Conservation (phyloP, 2,329 filamentous ascomycete genomes). For the Allantophomopsis cytisporea region DNA sequence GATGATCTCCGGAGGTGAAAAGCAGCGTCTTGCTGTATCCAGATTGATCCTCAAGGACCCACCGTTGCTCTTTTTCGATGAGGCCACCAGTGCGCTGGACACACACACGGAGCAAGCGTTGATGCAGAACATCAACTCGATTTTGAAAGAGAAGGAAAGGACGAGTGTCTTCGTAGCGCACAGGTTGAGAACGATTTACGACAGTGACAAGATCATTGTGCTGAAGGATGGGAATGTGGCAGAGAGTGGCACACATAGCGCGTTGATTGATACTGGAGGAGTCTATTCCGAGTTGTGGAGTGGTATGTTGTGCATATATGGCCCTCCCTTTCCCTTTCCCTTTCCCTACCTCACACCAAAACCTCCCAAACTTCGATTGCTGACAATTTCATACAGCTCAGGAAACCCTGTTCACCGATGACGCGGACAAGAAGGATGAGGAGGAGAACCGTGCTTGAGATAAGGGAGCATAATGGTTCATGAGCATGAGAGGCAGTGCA, state of each 20-base stretch:
- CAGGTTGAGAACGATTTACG: conserved; percentile 82
- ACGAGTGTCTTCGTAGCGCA: conserved; percentile 96
- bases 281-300: conserved; percentile 88
- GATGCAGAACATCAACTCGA: conserved; percentile 84
- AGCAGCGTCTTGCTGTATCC: conserved; percentile 78
- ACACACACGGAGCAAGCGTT: conserved; percentile 88
- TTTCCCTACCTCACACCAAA: conserved; percentile 5
- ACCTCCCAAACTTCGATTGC: conserved; percentile 1
- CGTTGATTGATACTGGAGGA: conserved; percentile 65
- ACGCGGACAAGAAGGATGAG: conserved; percentile 26
- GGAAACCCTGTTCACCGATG: conserved; percentile 40
- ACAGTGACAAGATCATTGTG: conserved; percentile 87
- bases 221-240: conserved; percentile 73
- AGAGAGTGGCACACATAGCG: conserved; percentile 76
- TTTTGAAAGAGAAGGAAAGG: conserved; percentile 73
- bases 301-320: conserved; percentile 36
- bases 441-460: neutral
- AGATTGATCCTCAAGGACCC: conserved; percentile 80
- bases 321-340: conserved; percentile 1
- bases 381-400: conserved; percentile 30
- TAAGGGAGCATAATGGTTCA: no score
- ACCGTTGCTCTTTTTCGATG: conserved; percentile 84
- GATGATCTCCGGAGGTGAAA: conserved; percentile 95
- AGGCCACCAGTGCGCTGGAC: conserved; percentile 84
- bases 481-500: no score